phyloP scores from a whole-genome alignment of 2,329 filamentous ascomycete species.

The Fusarium falciforme region DNA sequence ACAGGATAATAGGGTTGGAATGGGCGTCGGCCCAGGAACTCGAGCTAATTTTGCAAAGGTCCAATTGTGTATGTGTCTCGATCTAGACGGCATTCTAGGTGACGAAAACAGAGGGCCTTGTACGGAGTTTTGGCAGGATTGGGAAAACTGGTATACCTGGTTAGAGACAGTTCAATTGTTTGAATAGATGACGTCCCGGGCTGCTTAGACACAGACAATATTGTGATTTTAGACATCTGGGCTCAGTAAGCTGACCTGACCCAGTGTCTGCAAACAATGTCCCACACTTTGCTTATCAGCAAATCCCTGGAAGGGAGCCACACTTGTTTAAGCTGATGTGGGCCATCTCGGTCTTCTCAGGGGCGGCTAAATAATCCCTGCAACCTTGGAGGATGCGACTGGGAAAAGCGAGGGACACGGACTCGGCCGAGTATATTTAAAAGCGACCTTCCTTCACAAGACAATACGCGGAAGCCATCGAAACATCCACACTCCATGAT shows the following conservation, averaged over 20 bases:
- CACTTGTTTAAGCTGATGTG: background rate
- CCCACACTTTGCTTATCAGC: background rate
- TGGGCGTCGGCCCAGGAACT: background rate
- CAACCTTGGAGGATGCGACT: background rate
- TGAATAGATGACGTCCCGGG: background rate
- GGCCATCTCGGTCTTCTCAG: background rate
- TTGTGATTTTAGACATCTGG: background rate
- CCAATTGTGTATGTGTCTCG: background rate
- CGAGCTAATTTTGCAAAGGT: background rate
- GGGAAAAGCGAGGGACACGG: background rate
- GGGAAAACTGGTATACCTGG: background rate
- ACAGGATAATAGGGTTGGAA: background rate
- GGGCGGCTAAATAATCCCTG: background rate
- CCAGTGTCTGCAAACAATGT: background rate
- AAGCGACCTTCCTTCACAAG: fast-evolving
- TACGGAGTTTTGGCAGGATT: background rate
- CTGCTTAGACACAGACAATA: background rate
- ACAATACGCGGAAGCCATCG: fast-evolving
- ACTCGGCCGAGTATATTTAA: background rate
- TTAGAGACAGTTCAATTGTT: background rate
- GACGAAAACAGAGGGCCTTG: too few relatives aligned
- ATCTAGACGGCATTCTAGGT: background rate
- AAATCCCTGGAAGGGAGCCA: background rate
- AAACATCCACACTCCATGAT: fast-evolving
- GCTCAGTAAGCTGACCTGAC: background rate